Base-by-base conservation (phyloP, 164 flowering plant species). In the Chloranthus sessilifolius region DNA sequence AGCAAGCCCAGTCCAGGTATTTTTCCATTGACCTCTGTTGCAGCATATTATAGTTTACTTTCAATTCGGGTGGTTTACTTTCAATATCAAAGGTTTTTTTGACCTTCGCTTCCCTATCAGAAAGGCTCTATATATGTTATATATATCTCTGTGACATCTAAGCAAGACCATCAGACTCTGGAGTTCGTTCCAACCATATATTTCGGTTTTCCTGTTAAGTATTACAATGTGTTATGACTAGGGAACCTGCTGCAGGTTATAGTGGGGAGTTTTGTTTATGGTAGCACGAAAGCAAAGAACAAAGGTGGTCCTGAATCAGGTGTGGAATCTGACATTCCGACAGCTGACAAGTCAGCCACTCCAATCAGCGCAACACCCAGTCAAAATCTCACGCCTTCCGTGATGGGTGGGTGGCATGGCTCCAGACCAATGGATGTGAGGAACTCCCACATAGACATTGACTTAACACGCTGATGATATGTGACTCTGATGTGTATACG, bases 1-100 rank as follows among this genome's bases (percentile, higher is more conserved):
- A 24, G 94, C 87, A 20, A 82, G 74, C 35, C 86, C 82, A 15
- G 94, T 90, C 50, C 97, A 90, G 97, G 97, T 89, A 64, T 39
- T n/a, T 22, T n/a, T 23, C n/a, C n/a, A n/a, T n/a, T n/a, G n/a
- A n/a, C n/a, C n/a, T n/a, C n/a, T n/a, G n/a, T n/a, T n/a, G n/a
- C n/a, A n/a, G n/a, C n/a, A n/a, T n/a, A n/a, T n/a, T n/a, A n/a
- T n/a, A n/a, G n/a, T n/a, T n/a, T n/a, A n/a, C n/a, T n/a, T n/a
- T n/a, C n/a, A n/a, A n/a, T n/a, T n/a, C n/a, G n/a, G n/a, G n/a
- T n/a, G n/a, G n/a, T n/a, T n/a, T n/a, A n/a, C n/a, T n/a, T n/a
- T n/a, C n/a, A n/a, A n/a, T n/a, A n/a, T n/a, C n/a, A n/a, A n/a
- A n/a, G n/a, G n/a, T n/a, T n/a, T n/a, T n/a, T n/a, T n/a, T n/a